phyloP scores from a whole-genome alignment of 2,329 filamentous ascomycete species.

The Calonectria pseudoturangicola region DNA sequence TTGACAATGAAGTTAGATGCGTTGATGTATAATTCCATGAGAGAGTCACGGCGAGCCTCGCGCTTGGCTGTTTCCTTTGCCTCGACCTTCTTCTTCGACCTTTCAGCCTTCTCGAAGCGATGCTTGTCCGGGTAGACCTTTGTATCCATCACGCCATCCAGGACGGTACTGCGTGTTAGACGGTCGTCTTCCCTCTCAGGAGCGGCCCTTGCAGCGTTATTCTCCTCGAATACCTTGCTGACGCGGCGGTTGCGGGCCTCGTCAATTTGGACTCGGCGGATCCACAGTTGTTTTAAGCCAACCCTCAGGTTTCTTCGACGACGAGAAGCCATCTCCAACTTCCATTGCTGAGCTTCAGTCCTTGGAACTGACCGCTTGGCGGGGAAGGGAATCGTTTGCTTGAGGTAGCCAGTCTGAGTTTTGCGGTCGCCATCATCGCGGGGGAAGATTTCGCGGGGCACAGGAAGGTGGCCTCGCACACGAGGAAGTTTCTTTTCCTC shows the following conservation, averaged over 20 bases:
- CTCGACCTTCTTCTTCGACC: constrained; percentile 65
- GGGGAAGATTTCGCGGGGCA: constrained; percentile 87
- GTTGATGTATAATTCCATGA: constrained; percentile 93
- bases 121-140: constrained; percentile 76
- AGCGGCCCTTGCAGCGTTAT: constrained; percentile 72
- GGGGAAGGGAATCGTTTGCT: constrained; percentile 74
- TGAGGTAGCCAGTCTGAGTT: constrained; percentile 75
- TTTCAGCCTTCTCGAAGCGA: constrained; percentile 73
- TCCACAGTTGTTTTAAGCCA: constrained; percentile 82
- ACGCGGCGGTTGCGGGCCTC: constrained; percentile 61
- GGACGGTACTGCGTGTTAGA: constrained; percentile 82
- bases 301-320: constrained; percentile 83
- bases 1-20: constrained; percentile 90
- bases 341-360: constrained; percentile 74
- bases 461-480: constrained; percentile 87
- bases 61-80: constrained; percentile 67
- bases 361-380: constrained; percentile 61
- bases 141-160: constrained; percentile 68
- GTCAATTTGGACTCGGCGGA: constrained; percentile 74
- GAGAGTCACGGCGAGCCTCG: constrained; percentile 78
- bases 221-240: constrained; percentile 66
- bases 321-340: constrained; percentile 81
- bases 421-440: constrained; percentile 75
- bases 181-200: constrained; percentile 85
- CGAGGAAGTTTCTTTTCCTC: constrained; percentile 67